Evolutionary conservation across 768 basidiomycete species (phyloP), one percentile per base, ranked within the genome.

Genomic region (Leucocoprinus birnbaumii): DNA sequence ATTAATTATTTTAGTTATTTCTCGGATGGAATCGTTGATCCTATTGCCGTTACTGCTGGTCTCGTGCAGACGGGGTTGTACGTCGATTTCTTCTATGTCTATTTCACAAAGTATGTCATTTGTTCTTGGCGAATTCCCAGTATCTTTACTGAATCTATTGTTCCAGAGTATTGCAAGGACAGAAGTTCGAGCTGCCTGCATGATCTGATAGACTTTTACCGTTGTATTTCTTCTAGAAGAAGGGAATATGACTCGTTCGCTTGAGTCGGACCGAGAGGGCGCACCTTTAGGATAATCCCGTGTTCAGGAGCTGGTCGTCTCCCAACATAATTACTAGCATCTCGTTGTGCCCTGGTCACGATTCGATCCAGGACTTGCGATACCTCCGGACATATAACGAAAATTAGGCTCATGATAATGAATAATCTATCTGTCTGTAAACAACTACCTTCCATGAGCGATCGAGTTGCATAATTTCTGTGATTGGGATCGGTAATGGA

Each of bases 11-110:
- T 40, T 54, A 86, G 85, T 66, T 86, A 86, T 67, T 76, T 79
- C 61, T 71, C 79, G 8, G 80, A 85, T 58, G 91, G 87, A 56
- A 68, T 82, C 59, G 78, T 94, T 45, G 95, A 98, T 73, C 94
- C 95, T 45, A 98, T 99, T 63, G 93, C 96, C 61, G 88, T 99
- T 46, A 85, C 85, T 42, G 93, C 97, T 52, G 97, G 97, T 44
- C 78, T 98, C 53, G 91, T 98, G 53, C 97, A 99, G 72, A 99
- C 96, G 6, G 94, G 85, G 26, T 78, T 99, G 43, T 99, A 97
- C 75, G 74, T 93, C 59, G 97, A 99, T 78, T 99, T 99, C 73
- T 98, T 98, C 80, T 95, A 94, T 69, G 86, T 96, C 61, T 93
- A 91, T 74, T 86, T 91, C 69, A 92, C 74, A 67, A 76, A 76